Conservation (phyloP, 352 stramenopile genomes). For the Phytopythium litorale region DNA sequence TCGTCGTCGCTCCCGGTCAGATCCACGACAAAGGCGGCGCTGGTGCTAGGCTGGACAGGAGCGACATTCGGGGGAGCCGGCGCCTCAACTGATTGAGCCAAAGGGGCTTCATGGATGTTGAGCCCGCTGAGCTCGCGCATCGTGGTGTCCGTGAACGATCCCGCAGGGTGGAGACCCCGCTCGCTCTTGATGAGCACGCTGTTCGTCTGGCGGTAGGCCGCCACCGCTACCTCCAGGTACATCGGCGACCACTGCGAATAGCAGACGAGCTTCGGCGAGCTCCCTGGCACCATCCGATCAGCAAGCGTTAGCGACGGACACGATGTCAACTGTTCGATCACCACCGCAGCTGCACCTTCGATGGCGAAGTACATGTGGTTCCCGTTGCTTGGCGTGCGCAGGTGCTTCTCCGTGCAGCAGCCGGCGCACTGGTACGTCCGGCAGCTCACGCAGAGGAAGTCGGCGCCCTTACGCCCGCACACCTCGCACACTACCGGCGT, state of each 20-base stretch:
- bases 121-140: constrained; percentile 1
- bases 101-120: neutral
- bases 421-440: constrained; percentile 49
- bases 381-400: constrained; percentile 14
- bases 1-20: constrained; percentile 32
- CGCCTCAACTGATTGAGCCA: neutral
- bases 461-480: constrained; percentile 32
- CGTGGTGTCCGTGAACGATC: neutral
- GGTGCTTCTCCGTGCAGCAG: constrained; percentile 44
- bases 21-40: constrained; percentile 19
- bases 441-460: constrained; percentile 61
- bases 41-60: neutral
- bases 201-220: constrained; percentile 16
- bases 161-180: neutral
- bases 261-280: constrained; percentile 31
- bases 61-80: neutral
- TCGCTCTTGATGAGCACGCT: neutral
- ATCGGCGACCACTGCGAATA: constrained; percentile 40
- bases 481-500: constrained; percentile 40
- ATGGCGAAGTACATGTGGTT: constrained; percentile 55
- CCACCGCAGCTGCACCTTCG: constrained; percentile 21
- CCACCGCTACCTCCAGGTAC: constrained; percentile 46
- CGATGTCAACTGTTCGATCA: neutral
- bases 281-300: constrained; percentile 12
- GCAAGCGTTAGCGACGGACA: neutral